These are phyloP conservation scores for Globisporangium sylvaticum DNA, from an alignment of 352 stramenopile species.

Conservation along the genomic window DNA sequence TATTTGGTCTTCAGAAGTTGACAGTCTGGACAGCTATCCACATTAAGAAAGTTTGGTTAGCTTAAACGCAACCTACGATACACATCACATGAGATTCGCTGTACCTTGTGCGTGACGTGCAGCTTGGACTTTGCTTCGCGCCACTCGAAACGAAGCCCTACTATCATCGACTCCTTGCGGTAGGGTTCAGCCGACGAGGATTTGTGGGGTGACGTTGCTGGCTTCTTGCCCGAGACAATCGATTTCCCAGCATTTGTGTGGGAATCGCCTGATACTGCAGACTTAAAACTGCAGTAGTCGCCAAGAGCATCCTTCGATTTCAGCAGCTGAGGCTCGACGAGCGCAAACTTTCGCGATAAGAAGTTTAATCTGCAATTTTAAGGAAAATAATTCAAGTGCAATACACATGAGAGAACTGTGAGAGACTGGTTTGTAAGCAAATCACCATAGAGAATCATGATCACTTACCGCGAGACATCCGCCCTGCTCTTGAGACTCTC, in stretches of 20 bases:
- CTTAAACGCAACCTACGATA: too few species aligned
- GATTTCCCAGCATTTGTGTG: not conserved
- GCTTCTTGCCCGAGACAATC: not conserved
- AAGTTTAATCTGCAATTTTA: constrained; percentile 29
- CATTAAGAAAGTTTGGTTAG: too few species aligned
- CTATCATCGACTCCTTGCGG: constrained; percentile 36
- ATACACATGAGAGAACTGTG: not conserved
- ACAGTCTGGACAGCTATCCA: not conserved
- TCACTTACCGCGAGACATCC: constrained; percentile 6
- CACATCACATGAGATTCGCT: not conserved
- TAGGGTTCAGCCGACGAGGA: constrained; percentile 6
- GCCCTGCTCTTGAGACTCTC: not conserved
- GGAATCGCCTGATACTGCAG: not conserved
- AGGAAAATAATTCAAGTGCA: not conserved
- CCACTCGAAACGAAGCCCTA: constrained; percentile 68
- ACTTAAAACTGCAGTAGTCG: constrained; percentile 64
- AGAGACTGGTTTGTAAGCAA: too few species aligned
- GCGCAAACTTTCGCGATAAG: constrained; percentile 40
- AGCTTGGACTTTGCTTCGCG: constrained; percentile 60
- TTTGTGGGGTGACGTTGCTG: not conserved
- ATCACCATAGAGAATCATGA: not conserved
- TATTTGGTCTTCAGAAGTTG: not conserved
- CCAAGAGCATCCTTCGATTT: constrained; percentile 36
- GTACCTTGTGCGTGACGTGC: constrained; percentile 56
- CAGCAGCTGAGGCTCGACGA: constrained; percentile 40